phyloP scores from a whole-genome alignment of 345 rosid genomes.

The Sapria himalayana region DNA sequence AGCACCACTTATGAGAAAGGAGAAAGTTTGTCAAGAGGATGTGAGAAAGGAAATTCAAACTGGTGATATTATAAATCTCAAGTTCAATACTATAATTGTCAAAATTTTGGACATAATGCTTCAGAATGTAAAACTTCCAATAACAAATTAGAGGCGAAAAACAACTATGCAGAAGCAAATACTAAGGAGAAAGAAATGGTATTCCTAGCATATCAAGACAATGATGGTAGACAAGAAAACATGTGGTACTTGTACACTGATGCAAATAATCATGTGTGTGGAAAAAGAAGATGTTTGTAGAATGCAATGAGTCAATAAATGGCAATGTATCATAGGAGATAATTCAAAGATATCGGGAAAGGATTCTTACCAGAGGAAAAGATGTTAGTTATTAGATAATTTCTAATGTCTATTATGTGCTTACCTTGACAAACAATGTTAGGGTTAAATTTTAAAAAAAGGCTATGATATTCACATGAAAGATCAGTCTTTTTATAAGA shows the following conservation, averaged over 20 bases:
- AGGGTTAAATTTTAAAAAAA: neutral
- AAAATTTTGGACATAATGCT: constrained; percentile 2
- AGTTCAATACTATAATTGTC: neutral
- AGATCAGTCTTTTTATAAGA: no score
- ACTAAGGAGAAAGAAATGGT: neutral
- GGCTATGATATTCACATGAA: neutral
- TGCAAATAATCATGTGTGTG: neutral
- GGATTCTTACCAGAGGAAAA: neutral
- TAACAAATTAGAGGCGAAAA: neutral
- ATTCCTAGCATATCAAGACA: neutral
- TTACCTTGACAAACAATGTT: neutral
- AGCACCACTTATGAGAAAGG: neutral
- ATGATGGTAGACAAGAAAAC: neutral
- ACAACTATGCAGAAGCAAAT: neutral
- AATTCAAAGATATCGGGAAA: neutral
- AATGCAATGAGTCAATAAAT: neutral
- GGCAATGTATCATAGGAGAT: constrained; percentile 1
- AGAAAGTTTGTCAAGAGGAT: neutral
- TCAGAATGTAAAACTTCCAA: no score
- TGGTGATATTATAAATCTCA: constrained; percentile 1
- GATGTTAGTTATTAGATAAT: neutral
- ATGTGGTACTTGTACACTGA: constrained; percentile 1
- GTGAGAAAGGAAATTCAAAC: neutral
- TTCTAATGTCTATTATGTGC: neutral
- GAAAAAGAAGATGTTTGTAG: neutral